A percentile compares a stretch with the other conserved stretches of the same genome.
These are phyloP conservation scores for Ampelomyces quisqualis DNA, from an alignment of 2,329 filamentous ascomycete genomes.

Conservation along the genomic window DNA sequence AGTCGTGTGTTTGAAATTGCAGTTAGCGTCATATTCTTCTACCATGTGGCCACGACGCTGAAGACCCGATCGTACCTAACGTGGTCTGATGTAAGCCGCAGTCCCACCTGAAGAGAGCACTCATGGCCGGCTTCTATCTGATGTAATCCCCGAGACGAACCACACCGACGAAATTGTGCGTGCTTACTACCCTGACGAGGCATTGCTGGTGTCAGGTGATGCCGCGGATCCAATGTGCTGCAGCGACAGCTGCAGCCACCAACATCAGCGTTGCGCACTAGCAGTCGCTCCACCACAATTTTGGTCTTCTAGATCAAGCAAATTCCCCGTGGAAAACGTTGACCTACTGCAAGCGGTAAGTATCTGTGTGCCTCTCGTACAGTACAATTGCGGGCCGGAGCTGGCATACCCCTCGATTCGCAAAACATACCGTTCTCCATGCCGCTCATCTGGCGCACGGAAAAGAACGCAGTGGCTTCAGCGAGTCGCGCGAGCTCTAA, in stretches of 20 bases:
- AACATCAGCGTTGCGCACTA: neutral
- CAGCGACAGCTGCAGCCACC: slow-evolving; percentile 3
- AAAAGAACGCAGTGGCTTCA: slow-evolving; percentile 9
- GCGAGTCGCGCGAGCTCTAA: slow-evolving; percentile 3
- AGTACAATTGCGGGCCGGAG: slow-evolving; percentile 7
- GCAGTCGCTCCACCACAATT: neutral
- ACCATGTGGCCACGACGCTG: neutral
- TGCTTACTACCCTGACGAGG: slow-evolving; percentile 4
- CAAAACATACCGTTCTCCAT: slow-evolving; percentile 9
- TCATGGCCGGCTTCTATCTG: slow-evolving; percentile 11
- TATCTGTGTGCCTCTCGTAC: slow-evolving; percentile 5
- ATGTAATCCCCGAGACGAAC: slow-evolving; percentile 10
- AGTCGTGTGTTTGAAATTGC: neutral
- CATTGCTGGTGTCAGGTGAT: too few species aligned
- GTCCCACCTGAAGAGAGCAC: neutral
- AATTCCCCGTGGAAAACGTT: slow-evolving; percentile 1
- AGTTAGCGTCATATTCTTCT: neutral
- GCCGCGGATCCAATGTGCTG: neutral
- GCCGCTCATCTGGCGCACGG: slow-evolving; percentile 4
- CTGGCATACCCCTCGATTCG: slow-evolving; percentile 11
- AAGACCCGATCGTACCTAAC: neutral
- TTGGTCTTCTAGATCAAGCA: neutral
- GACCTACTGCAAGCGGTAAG: slow-evolving; percentile 2
- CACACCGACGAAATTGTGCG: neutral
- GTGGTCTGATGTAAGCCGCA: slow-evolving; percentile 8